These are phyloP conservation scores for Lycium barbarum DNA, from an alignment of 257 asterid genomes.

Conservation along the genomic window DNA sequence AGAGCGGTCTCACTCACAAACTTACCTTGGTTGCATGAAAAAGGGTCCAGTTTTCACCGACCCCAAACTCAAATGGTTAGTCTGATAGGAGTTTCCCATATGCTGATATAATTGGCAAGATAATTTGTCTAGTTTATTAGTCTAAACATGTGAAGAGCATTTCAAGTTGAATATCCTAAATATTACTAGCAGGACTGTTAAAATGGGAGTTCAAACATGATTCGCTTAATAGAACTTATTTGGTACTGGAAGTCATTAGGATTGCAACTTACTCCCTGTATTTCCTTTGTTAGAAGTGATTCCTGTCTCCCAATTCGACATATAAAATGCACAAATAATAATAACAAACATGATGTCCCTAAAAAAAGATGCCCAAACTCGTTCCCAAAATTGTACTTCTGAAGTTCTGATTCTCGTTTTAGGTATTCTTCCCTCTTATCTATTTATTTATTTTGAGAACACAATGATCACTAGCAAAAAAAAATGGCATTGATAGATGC, in stretches of 20 bases:
- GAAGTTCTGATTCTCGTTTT: neutral
- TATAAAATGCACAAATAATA: neutral
- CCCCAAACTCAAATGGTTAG: slow-evolving; percentile 95
- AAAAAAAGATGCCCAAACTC: neutral
- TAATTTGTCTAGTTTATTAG: slow-evolving; percentile 6
- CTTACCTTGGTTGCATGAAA: slow-evolving; percentile 98
- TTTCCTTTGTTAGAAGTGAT: neutral
- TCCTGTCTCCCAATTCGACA: neutral
- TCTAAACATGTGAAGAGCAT: neutral
- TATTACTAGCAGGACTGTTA: neutral
- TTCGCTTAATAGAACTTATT: neutral
- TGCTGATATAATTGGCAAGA: neutral
- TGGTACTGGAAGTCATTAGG: slow-evolving; percentile 14
- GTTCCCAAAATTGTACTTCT: neutral
- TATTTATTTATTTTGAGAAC: neutral
- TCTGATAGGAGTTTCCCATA: slow-evolving; percentile 28
- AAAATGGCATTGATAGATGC: neutral
- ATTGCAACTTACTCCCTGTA: neutral
- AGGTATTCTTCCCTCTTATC: neutral
- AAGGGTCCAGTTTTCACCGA: slow-evolving; percentile 97
- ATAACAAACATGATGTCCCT: neutral
- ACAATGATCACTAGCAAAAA: neutral
- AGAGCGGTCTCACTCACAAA: slow-evolving; percentile 92
- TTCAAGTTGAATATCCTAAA: slow-evolving; percentile 5
- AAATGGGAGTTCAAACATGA: neutral